A percentile compares a stretch with the other conserved stretches of the same genome.
phyloP scores from a whole-genome alignment of 768 basidiomycete genomes.

The Naganishia kalamii region DNA sequence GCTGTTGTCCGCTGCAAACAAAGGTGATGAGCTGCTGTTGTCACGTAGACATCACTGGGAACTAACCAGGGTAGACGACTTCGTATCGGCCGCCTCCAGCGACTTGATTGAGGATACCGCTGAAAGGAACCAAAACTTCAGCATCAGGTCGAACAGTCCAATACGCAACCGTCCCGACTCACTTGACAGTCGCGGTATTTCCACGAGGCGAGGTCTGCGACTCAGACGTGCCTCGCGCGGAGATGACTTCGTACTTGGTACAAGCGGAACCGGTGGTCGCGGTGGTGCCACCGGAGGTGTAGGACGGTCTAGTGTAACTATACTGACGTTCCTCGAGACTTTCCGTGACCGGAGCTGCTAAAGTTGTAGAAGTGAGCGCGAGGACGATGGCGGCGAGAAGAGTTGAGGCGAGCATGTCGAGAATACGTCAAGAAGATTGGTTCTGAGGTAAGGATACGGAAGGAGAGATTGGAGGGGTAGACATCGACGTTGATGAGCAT shows the following conservation, averaged over 20 bases:
- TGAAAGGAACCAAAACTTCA: too few relatives aligned
- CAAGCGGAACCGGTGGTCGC: not conserved
- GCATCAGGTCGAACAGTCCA: too few relatives aligned
- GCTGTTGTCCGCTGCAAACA: not conserved
- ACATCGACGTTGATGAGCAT: too few relatives aligned
- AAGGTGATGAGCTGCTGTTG: not conserved
- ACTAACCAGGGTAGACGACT: constrained; percentile 2
- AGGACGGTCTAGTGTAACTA: not conserved
- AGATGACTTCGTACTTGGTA: constrained; percentile 13
- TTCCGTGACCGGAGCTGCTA: not conserved
- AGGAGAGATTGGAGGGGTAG: too few relatives aligned
- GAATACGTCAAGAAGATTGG: too few relatives aligned
- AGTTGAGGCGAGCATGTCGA: not conserved
- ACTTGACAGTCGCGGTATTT: constrained; percentile 4
- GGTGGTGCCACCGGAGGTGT: not conserved
- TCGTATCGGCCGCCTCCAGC: not conserved
- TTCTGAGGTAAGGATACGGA: too few relatives aligned
- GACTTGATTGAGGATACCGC: not conserved
- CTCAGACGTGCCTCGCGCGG: constrained; percentile 11
- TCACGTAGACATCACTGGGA: not conserved
- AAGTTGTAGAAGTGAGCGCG: not conserved
- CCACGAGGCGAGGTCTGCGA: not conserved
- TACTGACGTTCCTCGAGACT: not conserved
- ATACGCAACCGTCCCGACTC: too few relatives aligned
- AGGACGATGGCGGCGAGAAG: not conserved